A percentile compares a stretch with the other conserved stretches of the same genome.
Conservation (phyloP, 306 rosid genomes). For the Medicago arabica region DNA sequence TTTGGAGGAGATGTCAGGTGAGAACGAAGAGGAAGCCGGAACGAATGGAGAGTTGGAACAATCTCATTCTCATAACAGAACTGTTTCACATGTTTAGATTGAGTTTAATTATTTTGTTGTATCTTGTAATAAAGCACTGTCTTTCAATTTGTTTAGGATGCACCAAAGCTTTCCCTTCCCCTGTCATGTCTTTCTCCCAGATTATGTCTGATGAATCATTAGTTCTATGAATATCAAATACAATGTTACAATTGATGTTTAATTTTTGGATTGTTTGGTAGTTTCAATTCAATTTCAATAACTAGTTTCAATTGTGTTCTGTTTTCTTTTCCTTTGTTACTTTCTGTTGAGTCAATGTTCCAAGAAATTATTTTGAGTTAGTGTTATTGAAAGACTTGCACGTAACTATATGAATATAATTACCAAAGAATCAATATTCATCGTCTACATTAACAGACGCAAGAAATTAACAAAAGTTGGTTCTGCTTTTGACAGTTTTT, state of each 20-base stretch:
- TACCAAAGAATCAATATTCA: neutral
- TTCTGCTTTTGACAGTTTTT: neutral
- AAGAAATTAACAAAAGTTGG: too few relatives aligned
- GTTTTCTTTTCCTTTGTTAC: neutral
- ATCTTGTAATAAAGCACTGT: conserved; percentile 30
- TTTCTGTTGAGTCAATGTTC: neutral
- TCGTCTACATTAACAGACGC: neutral
- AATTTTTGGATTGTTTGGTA: neutral
- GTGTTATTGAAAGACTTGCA: neutral
- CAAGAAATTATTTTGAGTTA: neutral
- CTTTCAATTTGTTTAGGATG: conserved; percentile 14
- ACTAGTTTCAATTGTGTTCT: neutral
- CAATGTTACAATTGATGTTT: neutral
- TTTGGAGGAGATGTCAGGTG: conserved; percentile 86
- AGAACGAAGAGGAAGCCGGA: conserved; percentile 64
- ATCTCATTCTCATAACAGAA: conserved; percentile 41
- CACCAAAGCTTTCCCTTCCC: conserved; percentile 7
- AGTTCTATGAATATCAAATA: neutral
- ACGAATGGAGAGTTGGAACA: conserved; percentile 36
- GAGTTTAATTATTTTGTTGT: neutral
- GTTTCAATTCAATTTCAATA: neutral
- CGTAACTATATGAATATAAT: neutral
- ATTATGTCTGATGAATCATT: conserved; percentile 7
- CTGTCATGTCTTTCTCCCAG: neutral
- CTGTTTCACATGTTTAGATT: conserved; percentile 57